A percentile compares a stretch with the other conserved stretches of the same genome.
Evolutionary conservation across 805 yeast genomes (phyloP).

Genomic region (Wickerhamomyces subpelliculosus): DNA sequence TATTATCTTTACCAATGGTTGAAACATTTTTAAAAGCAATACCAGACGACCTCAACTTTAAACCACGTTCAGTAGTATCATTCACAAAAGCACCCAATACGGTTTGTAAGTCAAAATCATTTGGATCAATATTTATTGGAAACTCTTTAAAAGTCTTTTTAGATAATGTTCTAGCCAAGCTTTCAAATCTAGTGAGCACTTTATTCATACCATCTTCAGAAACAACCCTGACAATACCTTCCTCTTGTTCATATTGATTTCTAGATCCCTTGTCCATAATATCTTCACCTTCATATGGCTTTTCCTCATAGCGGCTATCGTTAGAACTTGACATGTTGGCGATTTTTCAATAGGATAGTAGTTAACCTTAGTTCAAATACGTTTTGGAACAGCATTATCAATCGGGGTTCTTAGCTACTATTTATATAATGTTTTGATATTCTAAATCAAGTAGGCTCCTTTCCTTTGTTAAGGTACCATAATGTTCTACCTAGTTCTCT

Average conservation of each 20-base stretch:
- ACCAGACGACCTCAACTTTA: slow-evolving; percentile 34
- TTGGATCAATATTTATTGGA: slow-evolving; percentile 4
- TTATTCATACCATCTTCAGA: background rate
- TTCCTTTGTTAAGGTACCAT: too few species aligned
- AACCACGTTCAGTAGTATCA: slow-evolving; percentile 37
- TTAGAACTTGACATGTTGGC: too few species aligned
- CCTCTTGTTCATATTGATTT: background rate
- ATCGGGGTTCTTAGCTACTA: too few species aligned
- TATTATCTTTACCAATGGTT: slow-evolving; percentile 9
- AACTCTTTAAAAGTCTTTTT: background rate
- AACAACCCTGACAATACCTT: slow-evolving; percentile 4
- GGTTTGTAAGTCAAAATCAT: slow-evolving; percentile 33
- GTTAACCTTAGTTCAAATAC: too few species aligned
- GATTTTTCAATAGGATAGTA: too few species aligned
- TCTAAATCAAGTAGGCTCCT: too few species aligned
- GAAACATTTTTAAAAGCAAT: slow-evolving; percentile 18
- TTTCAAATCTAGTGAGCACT: background rate
- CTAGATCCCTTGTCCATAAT: background rate
- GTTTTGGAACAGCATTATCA: too few species aligned
- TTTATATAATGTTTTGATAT: too few species aligned
- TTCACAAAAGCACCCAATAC: slow-evolving; percentile 32
- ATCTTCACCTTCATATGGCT: background rate
- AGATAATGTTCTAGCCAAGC: background rate
- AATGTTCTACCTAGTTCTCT: too few species aligned
- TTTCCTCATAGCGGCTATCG: background rate